These are phyloP conservation scores for Pleurozium schreberi DNA, from an alignment of 225 moss, liverwort and hornwort genomes.

Conservation along the genomic window DNA sequence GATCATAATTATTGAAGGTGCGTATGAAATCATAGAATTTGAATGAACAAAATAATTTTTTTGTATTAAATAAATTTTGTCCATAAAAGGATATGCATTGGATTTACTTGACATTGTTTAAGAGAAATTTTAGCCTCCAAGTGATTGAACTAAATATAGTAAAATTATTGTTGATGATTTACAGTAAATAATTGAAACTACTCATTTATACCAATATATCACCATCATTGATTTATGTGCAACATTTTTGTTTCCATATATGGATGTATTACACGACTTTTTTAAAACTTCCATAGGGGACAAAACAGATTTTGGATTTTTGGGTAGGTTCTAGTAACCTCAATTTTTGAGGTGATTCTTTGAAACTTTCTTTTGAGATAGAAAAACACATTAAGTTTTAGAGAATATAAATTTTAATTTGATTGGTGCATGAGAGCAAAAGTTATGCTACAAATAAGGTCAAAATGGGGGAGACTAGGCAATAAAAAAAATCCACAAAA, in stretches of 20 bases:
- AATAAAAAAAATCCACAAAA: neutral
- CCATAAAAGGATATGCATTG: neutral
- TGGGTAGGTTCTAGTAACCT: neutral
- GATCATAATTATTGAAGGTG: neutral
- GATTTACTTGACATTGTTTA: neutral
- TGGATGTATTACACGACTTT: neutral
- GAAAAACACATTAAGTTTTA: neutral
- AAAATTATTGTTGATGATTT: no score
- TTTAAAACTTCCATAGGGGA: neutral
- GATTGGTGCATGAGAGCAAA: fast-evolving
- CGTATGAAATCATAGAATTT: neutral
- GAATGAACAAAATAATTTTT: neutral
- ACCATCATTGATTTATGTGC: neutral
- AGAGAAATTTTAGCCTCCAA: neutral
- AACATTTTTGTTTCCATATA: neutral
- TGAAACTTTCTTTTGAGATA: neutral
- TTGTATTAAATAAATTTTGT: neutral
- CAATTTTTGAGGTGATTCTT: neutral
- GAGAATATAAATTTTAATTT: neutral
- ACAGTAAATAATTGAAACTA: neutral
- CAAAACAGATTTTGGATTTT: neutral
- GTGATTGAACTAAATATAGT: no score
- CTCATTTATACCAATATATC: neutral
- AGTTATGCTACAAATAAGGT: neutral
- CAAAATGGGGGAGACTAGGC: neutral